Base-by-base conservation (phyloP, 2,329 filamentous ascomycete genomes). In the Phaeosphaeriaceae sp. region DNA sequence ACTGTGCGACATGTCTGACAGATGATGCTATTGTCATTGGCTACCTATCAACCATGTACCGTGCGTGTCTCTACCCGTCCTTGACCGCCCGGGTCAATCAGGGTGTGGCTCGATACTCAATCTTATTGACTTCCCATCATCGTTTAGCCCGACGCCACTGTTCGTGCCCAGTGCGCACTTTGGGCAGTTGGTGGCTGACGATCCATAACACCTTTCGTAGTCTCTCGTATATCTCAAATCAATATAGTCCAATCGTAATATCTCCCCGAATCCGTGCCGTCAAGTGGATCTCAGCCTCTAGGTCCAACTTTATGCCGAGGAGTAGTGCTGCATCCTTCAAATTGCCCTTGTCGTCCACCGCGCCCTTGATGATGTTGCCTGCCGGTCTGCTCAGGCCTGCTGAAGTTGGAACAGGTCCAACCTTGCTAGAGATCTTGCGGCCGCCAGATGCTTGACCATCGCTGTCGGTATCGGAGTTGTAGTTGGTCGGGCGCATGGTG, bases 271-370 rank as follows among this genome's bases (percentile, higher is more conserved):
- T 80, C 51, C 86, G 76, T 49, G 86, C 86, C 19, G 85, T 88
- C 62, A 88, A 75, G 71, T 88, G 85, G 45, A 88, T 84, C 71
- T 88, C 86, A 15, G 86, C 86, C 72, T 88, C 86, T 20, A 88
- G 76, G 69, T 88, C 86, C 36, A 88, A 79, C 79, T 88, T 88
- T 78, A 88, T 87, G 55, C 86, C 86, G 40, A 88, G 80, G 66
- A 88, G 80, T 45, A 88, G 79, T 1, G 84, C 85, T 4, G 86
- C 84, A 42, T 83, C 75, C 76, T 86, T 88, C 58, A 84, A 78
- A 66, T 85, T 83, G 58, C 86, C 85, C 53, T 87, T 77, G 27
- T 85, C 82, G 60, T 87, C 84, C 31, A 83, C 82, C 15, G 85
- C 81, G 11, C 86, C 86, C 73, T 83, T 84, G 61, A 88, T 82